A percentile compares a stretch with the other conserved stretches of the same genome.
phyloP scores from a whole-genome alignment of 306 rosid genomes.

The Mimosa pudica region DNA sequence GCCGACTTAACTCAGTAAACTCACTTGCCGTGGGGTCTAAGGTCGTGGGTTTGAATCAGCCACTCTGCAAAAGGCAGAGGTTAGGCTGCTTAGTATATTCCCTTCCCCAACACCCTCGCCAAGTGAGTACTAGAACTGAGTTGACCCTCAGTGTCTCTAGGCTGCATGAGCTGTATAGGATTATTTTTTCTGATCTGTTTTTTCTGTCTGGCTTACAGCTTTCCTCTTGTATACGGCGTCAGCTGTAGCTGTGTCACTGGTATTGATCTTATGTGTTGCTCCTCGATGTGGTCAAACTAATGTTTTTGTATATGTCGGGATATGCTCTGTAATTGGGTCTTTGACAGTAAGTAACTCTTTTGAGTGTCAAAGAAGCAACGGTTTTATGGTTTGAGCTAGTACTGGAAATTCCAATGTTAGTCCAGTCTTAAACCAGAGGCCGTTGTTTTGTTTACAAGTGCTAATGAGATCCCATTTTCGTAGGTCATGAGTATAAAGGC shows the following conservation, averaged over 20 bases:
- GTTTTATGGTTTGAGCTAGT: conserved; percentile 27
- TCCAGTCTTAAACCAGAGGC: background rate
- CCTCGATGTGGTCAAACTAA: conserved; percentile 87
- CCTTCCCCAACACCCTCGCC: too few relatives aligned
- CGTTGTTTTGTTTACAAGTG: conserved; percentile 16
- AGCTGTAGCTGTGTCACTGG: conserved; percentile 57
- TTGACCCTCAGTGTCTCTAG: background rate
- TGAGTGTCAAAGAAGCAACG: background rate
- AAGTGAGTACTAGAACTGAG: too few relatives aligned
- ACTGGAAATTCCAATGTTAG: background rate
- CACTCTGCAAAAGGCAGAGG: too few relatives aligned
- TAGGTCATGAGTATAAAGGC: conserved; percentile 94
- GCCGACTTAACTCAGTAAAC: too few relatives aligned
- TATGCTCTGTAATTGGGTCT: conserved; percentile 84
- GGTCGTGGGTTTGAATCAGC: too few relatives aligned
- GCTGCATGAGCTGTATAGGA: background rate
- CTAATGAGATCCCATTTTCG: conserved; percentile 30
- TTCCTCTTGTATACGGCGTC: conserved; percentile 78
- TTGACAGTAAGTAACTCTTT: conserved; percentile 63
- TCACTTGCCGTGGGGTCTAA: too few relatives aligned
- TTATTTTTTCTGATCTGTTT: background rate
- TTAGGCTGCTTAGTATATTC: too few relatives aligned
- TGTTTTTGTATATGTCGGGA: conserved; percentile 66
- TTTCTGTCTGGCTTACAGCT: conserved; percentile 14
- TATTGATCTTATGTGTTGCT: conserved; percentile 62